Conservation (phyloP, 306 rosid species). For the Comarum palustre region DNA sequence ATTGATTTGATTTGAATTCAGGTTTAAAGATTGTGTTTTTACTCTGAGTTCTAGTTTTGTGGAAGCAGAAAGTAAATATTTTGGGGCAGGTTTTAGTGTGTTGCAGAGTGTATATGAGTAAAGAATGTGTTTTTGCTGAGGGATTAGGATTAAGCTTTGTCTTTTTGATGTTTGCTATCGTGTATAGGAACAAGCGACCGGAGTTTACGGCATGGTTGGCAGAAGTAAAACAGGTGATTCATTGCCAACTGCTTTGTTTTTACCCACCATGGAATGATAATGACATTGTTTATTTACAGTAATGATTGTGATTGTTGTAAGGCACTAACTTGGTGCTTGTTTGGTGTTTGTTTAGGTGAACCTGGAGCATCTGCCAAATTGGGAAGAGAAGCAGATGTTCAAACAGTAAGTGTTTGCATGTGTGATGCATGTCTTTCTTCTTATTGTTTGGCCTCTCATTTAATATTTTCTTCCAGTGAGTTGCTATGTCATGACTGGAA, state of each 20-base stretch:
- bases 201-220: conserved; percentile 97
- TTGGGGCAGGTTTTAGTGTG: too few relatives aligned
- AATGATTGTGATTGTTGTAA: not conserved
- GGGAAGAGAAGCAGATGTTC: conserved; percentile 98
- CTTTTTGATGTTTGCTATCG: conserved; percentile 24
- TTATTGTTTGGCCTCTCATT: not conserved
- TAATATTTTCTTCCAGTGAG: not conserved
- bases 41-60: not conserved
- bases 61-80: not conserved
- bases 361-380: conserved; percentile 79
- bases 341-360: conserved; percentile 55
- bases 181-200: conserved; percentile 86
- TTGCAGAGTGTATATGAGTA: not conserved
- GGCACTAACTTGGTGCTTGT: conserved; percentile 2
- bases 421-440: not conserved
- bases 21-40: not conserved
- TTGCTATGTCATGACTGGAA: not conserved
- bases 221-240: conserved; percentile 80
- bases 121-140: not conserved
- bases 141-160: not conserved
- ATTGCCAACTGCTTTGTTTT: conserved; percentile 15
- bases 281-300: too few relatives aligned
- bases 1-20: not conserved
- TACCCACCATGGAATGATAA: not conserved
- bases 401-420: conserved; percentile 58